These are phyloP conservation scores for Amaranthus cruentus DNA, from an alignment of 148 eudicot genomes.

Conservation along the genomic window DNA sequence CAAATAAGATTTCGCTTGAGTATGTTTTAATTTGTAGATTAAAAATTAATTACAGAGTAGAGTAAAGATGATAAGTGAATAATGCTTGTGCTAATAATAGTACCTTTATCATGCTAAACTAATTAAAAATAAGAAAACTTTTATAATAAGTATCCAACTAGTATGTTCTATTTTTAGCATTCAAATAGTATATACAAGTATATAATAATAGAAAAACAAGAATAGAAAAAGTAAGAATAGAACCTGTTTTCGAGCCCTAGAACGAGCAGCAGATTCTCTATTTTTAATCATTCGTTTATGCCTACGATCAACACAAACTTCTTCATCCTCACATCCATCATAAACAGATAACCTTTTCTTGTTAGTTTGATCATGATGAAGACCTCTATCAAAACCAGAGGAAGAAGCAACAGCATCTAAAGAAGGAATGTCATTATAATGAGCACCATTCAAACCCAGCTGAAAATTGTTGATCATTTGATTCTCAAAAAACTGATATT, in stretches of 20 bases:
- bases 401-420: conserved; percentile 27
- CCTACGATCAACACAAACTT: conserved; percentile 26
- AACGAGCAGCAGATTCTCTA: conserved; percentile 56
- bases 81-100: too few relatives aligned
- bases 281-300: conserved; percentile 49
- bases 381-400: background rate
- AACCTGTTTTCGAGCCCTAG: conserved; percentile 54
- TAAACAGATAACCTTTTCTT: conserved; percentile 29
- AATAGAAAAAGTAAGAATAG: background rate
- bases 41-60: too few relatives aligned
- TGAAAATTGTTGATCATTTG: background rate
- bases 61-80: too few relatives aligned
- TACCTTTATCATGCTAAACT: too few relatives aligned
- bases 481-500: conserved; percentile 7
- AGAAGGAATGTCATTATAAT: background rate
- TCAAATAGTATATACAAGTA: too few relatives aligned
- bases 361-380: background rate
- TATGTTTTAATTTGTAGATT: too few relatives aligned
- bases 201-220: background rate
- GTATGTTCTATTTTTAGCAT: too few relatives aligned
- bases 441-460: background rate
- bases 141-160: too few relatives aligned
- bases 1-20: too few relatives aligned
- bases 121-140: too few relatives aligned
- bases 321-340: background rate